Evolutionary conservation across 495 filamentous ascomycete species (phyloP).

Genomic region (Xylaria telfairii): DNA sequence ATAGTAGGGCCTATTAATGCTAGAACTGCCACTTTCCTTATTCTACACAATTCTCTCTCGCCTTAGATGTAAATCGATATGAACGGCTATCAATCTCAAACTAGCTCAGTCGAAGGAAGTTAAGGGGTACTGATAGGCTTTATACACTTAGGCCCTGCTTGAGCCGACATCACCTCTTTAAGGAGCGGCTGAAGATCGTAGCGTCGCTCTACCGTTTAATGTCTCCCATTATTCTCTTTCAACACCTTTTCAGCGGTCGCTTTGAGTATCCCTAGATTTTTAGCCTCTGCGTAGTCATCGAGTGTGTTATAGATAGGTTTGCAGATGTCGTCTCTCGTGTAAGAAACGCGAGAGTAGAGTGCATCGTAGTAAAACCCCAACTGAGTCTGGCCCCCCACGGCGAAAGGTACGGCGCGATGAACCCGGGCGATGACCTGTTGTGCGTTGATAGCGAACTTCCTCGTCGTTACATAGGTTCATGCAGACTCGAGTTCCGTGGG

Average conservation of each 20-base stretch:
- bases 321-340: neutral
- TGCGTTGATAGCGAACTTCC: neutral
- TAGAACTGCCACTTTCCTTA: neutral
- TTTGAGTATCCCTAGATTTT: neutral
- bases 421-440: neutral
- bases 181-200: neutral
- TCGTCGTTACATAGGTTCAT: neutral
- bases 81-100: neutral
- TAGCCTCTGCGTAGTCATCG: neutral
- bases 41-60: neutral
- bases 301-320: neutral
- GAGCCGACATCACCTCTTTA: neutral
- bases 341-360: neutral
- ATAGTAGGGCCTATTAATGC: neutral
- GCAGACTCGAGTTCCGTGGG: neutral
- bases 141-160: neutral
- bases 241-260: neutral
- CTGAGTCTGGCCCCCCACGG: neutral
- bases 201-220: neutral
- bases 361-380: neutral
- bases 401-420: neutral
- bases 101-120: neutral
- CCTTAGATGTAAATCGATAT: neutral
- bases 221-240: neutral
- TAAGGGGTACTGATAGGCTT: neutral